Percentiles rank a stretch among this genome's conserved stretches.
phyloP scores from a whole-genome alignment of 345 rosid species.

The Eucalyptus dawsonii region DNA sequence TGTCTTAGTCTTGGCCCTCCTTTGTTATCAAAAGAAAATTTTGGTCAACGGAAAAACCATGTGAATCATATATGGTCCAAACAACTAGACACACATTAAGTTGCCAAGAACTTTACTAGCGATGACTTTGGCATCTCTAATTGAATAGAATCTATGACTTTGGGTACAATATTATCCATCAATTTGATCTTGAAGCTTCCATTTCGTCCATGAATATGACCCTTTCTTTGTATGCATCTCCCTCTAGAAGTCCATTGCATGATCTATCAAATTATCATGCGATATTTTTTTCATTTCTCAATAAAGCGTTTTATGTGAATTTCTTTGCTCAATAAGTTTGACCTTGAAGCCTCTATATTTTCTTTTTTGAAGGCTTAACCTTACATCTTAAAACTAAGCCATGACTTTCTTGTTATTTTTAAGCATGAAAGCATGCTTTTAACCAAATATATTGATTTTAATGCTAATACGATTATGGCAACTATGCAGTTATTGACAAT shows the following conservation, averaged over 20 bases:
- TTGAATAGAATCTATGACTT: neutral
- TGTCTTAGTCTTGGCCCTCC: neutral
- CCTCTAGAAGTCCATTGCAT: neutral
- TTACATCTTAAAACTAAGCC: neutral
- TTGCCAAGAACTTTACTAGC: neutral
- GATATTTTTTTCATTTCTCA: neutral
- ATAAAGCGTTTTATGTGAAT: neutral
- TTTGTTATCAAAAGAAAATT: neutral
- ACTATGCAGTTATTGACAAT: neutral
- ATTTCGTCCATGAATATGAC: neutral
- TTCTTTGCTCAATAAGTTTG: neutral
- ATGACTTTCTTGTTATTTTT: neutral
- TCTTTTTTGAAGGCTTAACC: neutral
- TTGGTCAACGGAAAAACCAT: neutral
- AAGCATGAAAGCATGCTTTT: neutral
- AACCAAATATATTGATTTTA: neutral
- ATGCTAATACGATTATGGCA: neutral
- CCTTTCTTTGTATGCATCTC: neutral
- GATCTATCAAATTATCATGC: neutral
- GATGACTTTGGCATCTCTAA: neutral
- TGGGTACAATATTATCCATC: neutral
- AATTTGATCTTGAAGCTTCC: neutral
- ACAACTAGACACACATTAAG: neutral
- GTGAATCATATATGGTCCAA: neutral
- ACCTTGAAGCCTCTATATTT: neutral